These are phyloP conservation scores for Globisporangium radiosum DNA, from an alignment of 352 stramenopile species.

Conservation along the genomic window DNA sequence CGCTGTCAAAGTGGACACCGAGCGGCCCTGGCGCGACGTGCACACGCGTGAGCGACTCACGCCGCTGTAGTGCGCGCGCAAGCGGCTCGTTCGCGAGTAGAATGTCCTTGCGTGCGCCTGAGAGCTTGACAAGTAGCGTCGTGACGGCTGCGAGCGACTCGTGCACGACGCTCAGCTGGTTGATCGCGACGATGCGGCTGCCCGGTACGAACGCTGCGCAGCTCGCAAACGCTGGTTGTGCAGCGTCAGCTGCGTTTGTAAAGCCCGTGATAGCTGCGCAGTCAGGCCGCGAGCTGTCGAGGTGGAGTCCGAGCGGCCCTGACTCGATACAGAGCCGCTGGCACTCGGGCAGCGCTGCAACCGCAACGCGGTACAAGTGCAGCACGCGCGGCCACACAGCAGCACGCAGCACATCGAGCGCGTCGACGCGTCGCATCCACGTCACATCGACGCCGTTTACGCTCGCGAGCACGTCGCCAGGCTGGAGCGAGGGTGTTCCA, in stretches of 20 bases:
- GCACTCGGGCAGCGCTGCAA: constrained; percentile 27
- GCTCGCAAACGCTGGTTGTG: constrained; percentile 26
- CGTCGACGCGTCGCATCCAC: constrained; percentile 20
- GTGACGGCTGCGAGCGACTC: constrained; percentile 36
- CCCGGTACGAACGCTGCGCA: constrained; percentile 33
- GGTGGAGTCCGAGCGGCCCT: constrained; percentile 40
- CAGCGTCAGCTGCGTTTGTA: constrained; percentile 26
- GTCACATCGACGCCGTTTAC: constrained; percentile 42
- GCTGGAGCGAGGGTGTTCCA: constrained; percentile 5
- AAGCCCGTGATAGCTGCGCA: constrained; percentile 39
- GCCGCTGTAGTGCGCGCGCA: constrained; percentile 19
- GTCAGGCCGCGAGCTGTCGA: constrained; percentile 26
- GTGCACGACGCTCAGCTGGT: constrained; percentile 48
- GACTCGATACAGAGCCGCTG: constrained; percentile 30
- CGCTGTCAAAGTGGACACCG: constrained; percentile 40
- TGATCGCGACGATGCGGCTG: constrained; percentile 59
- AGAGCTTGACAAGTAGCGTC: constrained; percentile 35
- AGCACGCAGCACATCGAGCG: constrained; percentile 22
- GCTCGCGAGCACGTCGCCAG: constrained; percentile 35
- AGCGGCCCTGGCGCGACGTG: constrained; percentile 31
- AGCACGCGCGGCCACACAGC: constrained; percentile 26
- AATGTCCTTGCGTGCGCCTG: constrained; percentile 28
- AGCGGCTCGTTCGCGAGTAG: constrained; percentile 33
- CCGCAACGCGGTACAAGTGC: constrained; percentile 22
- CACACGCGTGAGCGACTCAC: constrained; percentile 9